phyloP scores from a whole-genome alignment of 805 yeast genomes.

The Sugiyamaella marilandica region DNA sequence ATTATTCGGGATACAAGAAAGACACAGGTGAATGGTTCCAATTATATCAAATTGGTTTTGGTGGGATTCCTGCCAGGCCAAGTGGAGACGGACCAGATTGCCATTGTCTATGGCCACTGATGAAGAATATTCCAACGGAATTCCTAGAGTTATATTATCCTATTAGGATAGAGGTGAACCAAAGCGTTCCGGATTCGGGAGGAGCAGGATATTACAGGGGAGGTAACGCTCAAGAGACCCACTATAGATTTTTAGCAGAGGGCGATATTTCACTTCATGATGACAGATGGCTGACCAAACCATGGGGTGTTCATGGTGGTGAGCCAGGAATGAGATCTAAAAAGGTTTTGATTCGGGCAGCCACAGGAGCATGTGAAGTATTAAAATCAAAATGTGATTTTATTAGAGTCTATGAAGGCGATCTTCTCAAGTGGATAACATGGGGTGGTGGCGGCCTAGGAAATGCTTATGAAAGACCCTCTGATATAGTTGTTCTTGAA shows the following conservation, averaged over 20 bases:
- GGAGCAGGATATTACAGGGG: background rate
- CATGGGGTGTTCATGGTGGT: background rate
- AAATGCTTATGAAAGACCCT: background rate
- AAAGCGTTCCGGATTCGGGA: background rate
- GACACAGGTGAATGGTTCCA: background rate
- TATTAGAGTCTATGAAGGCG: background rate
- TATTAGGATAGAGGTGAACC: background rate
- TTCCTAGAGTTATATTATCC: background rate
- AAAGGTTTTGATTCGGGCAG: background rate
- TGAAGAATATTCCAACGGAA: background rate
- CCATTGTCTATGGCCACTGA: background rate
- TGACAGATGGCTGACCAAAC: background rate
- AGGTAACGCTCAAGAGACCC: background rate
- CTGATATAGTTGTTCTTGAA: background rate
- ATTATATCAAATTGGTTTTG: background rate
- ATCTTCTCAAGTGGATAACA: background rate
- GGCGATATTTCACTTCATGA: background rate
- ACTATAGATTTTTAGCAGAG: background rate
- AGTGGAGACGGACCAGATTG: background rate
- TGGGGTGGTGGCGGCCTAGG: background rate
- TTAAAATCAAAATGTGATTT: background rate
- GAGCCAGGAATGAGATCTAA: background rate
- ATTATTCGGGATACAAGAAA: background rate
- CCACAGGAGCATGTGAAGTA: background rate
- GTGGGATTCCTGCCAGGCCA: background rate